Evolutionary conservation across 192 early-diverging fungal genomes (phyloP).

Genomic region (Coemansia sp.): DNA sequence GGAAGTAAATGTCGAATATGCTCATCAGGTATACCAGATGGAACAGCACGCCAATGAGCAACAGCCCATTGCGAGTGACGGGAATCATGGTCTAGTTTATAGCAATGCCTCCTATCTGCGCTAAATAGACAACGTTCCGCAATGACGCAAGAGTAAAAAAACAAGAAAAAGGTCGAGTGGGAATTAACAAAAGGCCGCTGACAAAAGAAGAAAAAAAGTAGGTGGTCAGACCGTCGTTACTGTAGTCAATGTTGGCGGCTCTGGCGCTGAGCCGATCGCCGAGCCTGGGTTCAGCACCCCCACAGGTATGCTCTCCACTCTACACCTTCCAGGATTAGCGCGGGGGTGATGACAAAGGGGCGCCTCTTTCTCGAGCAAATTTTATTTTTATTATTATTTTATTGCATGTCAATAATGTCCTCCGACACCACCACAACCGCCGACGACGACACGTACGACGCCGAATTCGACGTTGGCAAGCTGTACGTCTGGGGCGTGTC

Average conservation of each 20-base stretch:
- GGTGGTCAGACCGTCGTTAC: no score
- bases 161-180: neutral
- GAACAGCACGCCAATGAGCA: conserved; percentile 86
- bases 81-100: conserved; percentile 35
- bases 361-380: neutral
- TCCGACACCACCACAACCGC: neutral
- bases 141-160: neutral
- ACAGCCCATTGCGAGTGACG: conserved; percentile 54
- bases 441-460: conserved; percentile 16
- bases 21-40: conserved; percentile 87
- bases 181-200: neutral
- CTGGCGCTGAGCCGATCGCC: neutral
- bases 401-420: neutral
- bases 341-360: neutral
- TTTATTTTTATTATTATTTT: neutral
- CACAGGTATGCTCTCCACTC: neutral
- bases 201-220: neutral
- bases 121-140: neutral
- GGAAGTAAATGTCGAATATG: conserved; percentile 99
- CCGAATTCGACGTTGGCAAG: conserved; percentile 51
- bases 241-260: neutral
- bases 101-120: neutral
- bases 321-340: neutral
- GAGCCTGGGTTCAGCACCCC: neutral
- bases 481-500: conserved; percentile 59